Evolutionary conservation across 768 basidiomycete species (phyloP).

Genomic region (Cystobasidium onofrii): DNA sequence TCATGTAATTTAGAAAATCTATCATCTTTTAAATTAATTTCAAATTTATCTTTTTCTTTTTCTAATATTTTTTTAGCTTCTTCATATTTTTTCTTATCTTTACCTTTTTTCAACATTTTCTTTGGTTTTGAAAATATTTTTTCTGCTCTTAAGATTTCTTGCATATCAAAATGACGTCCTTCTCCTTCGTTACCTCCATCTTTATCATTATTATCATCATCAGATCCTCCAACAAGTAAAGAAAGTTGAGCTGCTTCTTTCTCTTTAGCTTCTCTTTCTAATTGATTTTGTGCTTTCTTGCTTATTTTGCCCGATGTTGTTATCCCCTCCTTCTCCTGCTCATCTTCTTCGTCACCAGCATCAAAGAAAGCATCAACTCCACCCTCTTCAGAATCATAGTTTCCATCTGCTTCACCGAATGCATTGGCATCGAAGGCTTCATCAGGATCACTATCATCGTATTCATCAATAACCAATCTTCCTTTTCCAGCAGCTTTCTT

Average conservation of each 20-base stretch:
- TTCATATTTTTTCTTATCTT: slow-evolving; percentile 46
- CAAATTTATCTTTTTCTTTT: slow-evolving; percentile 64
- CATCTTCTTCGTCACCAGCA: slow-evolving; percentile 37
- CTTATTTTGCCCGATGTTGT: slow-evolving; percentile 22
- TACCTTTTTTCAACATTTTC: slow-evolving; percentile 45
- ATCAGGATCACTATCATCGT: slow-evolving; percentile 33
- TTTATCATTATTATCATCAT: slow-evolving; percentile 47
- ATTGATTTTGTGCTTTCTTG: slow-evolving; percentile 37
- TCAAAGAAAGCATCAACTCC: slow-evolving; percentile 40
- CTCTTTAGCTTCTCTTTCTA: slow-evolving; percentile 27
- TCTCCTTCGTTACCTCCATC: slow-evolving; percentile 34
- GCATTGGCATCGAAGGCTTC: slow-evolving; percentile 38
- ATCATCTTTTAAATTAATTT: slow-evolving; percentile 72
- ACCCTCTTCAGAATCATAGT: slow-evolving; percentile 38
- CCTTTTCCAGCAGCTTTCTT: slow-evolving; percentile 42
- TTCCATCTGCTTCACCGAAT: slow-evolving; percentile 33
- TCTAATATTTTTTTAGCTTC: slow-evolving; percentile 48
- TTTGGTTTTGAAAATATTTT: slow-evolving; percentile 51
- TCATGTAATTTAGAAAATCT: slow-evolving; percentile 83
- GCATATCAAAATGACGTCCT: slow-evolving; percentile 74
- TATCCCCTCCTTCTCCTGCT: slow-evolving; percentile 34
- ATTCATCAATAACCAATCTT: slow-evolving; percentile 44
- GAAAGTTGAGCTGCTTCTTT: slow-evolving; percentile 49
- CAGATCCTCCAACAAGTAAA: slow-evolving; percentile 54
- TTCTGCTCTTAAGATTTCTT: slow-evolving; percentile 76